Base-by-base conservation (phyloP, 495 filamentous ascomycete species). In the Podospora australis region DNA sequence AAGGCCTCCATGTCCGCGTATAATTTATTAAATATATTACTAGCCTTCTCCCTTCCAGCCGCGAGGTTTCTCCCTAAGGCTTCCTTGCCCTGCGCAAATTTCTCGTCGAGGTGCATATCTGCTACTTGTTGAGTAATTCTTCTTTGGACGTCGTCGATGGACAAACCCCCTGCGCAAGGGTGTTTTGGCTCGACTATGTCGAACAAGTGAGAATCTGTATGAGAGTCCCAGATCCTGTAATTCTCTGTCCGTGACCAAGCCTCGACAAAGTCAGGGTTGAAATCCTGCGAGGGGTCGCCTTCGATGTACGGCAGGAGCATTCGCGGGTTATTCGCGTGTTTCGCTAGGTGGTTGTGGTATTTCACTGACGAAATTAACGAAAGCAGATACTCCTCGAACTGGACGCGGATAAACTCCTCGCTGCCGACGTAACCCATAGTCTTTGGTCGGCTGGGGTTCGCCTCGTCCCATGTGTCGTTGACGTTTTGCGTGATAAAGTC, bases 351-450 rank as follows among this genome's bases (percentile, higher is more conserved):
- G 52, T 84, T 78, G 58, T 86, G 89, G 63, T 95, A 96, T 59
- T 96, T 96, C 54, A 88, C 84, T 6, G 86, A 78, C 0, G 94
- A 87, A 36, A 96, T 78, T 45, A 98, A 75, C 1, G 91, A 89
- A 6, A 97, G 74, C 14, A 97, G 74, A 58, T 98, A 98, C 62
- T 97, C 94, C 70, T 98, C 92, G 50, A 98, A 98, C 57, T 98
- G 92, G 6, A 97, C 79, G 16, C 92, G 80, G 58, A 98, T 97
- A 63, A 96, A 97, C 61, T 97, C 94, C 70, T 98, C 92, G 50
- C 90, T 96, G 43, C 92, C 92, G 56, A 88, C 84, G 60, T 96
- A 98, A 14, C 90, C 91, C 72, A 95, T 84, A 6, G 89, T 95
- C 56, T 90, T 95, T 13, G 92, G 92, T 34, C 86, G 79, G 42